Percentiles rank a stretch among this genome's conserved stretches.
These are phyloP conservation scores for Fusarium penzigii DNA, from an alignment of 2,329 filamentous ascomycete genomes.

Conservation along the genomic window DNA sequence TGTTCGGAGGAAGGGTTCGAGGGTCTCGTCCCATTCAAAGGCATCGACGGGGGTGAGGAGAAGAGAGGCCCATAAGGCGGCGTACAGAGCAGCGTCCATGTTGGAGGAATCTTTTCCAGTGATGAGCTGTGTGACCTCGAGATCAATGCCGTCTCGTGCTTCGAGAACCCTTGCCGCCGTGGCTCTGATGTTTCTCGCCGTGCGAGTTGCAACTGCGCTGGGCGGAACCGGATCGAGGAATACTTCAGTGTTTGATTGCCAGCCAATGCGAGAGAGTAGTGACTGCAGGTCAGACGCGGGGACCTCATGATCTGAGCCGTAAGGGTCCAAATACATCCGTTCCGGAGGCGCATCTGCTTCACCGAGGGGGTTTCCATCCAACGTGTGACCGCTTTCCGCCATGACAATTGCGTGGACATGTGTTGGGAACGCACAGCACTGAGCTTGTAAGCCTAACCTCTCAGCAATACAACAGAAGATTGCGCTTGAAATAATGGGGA, in stretches of 20 bases:
- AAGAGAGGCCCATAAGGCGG: conserved; percentile 70
- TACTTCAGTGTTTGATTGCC: conserved; percentile 42
- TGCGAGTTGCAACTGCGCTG: conserved; percentile 70
- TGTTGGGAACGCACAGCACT: conserved; percentile 78
- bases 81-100: conserved; percentile 64
- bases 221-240: conserved; percentile 67
- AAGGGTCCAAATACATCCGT: conserved; percentile 83
- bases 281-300: conserved; percentile 57
- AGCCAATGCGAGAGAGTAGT: conserved; percentile 55
- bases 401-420: conserved; percentile 83
- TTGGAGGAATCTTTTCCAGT: conserved; percentile 43
- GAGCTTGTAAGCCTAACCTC: conserved; percentile 72
- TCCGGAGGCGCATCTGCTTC: conserved; percentile 39
- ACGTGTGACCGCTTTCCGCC: conserved; percentile 57
- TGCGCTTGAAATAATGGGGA: conserved; percentile 82
- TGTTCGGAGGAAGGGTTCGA: conserved; percentile 63
- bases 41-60: conserved; percentile 52
- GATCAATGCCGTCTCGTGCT: conserved; percentile 29
- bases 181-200: conserved; percentile 74
- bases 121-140: conserved; percentile 36
- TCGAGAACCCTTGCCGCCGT: conserved; percentile 49
- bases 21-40: conserved; percentile 58
- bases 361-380: conserved; percentile 52
- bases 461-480: conserved; percentile 83
- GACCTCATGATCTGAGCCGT: conserved; percentile 68